phyloP scores from a whole-genome alignment of 352 stramenopile species.

The Globisporangium rhizosaccharum region DNA sequence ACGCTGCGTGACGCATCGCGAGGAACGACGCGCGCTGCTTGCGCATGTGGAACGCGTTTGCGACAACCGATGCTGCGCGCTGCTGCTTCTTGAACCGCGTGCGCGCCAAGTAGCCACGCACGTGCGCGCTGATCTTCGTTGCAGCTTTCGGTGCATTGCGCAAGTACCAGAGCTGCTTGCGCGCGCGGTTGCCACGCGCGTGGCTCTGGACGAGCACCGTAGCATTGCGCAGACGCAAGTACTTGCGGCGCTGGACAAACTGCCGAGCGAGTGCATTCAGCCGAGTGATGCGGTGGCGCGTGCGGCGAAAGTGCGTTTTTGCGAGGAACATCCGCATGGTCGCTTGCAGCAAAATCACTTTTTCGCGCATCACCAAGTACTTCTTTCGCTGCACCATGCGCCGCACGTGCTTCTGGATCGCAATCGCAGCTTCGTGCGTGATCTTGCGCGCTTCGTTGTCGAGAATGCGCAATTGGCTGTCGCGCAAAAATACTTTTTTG shows the following conservation, averaged over 20 bases:
- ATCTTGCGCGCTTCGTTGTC: conserved; percentile 86
- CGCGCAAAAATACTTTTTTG: conserved; percentile 87
- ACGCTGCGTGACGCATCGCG: conserved; percentile 50
- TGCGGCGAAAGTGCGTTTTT: conserved; percentile 41
- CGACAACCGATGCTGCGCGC: conserved; percentile 59
- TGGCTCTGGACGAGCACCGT: conserved; percentile 70
- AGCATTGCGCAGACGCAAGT: conserved; percentile 50
- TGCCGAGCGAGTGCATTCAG: conserved; percentile 68
- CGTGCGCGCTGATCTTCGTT: conserved; percentile 76
- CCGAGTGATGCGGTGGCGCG: conserved; percentile 51
- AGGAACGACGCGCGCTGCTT: conserved; percentile 61
- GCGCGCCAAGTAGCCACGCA: conserved; percentile 58
- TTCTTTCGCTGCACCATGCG: conserved; percentile 60
- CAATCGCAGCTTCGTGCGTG: conserved; percentile 65
- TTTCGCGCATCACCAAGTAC: conserved; percentile 51
- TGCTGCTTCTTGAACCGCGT: conserved; percentile 66
- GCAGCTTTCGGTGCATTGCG: conserved; percentile 67
- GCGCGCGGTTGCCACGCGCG: conserved; percentile 64
- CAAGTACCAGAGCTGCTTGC: conserved; percentile 64
- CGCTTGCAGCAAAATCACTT: conserved; percentile 64
- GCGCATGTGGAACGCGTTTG: conserved; percentile 67
- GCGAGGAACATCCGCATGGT: conserved; percentile 66
- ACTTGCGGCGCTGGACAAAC: conserved; percentile 73
- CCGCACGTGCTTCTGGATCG: conserved; percentile 75
- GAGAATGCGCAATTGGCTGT: conserved; percentile 75